Percentiles rank a stretch among this genome's conserved stretches.
Evolutionary conservation across 768 basidiomycete species (phyloP).

Genomic region (Tremella yokohamensis): DNA sequence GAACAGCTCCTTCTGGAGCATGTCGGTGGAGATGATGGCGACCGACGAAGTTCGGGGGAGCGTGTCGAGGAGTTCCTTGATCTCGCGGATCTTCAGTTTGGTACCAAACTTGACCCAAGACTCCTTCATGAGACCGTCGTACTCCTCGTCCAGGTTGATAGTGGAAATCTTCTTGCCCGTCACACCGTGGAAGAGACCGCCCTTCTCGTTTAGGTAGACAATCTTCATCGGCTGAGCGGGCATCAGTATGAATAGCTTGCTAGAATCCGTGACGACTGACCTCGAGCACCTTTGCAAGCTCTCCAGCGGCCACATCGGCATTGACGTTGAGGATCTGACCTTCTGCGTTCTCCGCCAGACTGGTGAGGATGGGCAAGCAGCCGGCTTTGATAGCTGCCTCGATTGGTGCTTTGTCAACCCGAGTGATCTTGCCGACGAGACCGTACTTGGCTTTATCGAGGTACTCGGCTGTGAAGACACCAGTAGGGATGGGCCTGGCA

Average conservation of each 20-base stretch:
- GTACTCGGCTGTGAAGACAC: conserved; percentile 95
- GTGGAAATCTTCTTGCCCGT: conserved; percentile 93
- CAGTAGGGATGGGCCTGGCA: conserved; percentile 94
- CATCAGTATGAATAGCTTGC: neutral
- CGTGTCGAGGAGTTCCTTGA: conserved; percentile 97
- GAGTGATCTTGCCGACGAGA: conserved; percentile 90
- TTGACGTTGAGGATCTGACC: conserved; percentile 99
- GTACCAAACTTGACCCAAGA: conserved; percentile 99
- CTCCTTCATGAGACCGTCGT: conserved; percentile 92
- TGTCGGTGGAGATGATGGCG: conserved; percentile 89
- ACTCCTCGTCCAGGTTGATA: conserved; percentile 99
- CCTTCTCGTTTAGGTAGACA: conserved; percentile 97
- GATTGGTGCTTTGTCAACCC: conserved; percentile 90
- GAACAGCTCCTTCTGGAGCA: conserved; percentile 95
- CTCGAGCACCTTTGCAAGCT: conserved; percentile 94
- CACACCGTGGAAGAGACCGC: conserved; percentile 94
- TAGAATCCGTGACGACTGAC: conserved; percentile 20
- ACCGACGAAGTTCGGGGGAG: conserved; percentile 97
- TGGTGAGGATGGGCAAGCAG: conserved; percentile 90
- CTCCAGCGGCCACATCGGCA: conserved; percentile 96
- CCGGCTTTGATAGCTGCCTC: conserved; percentile 96
- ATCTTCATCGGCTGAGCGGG: conserved; percentile 76
- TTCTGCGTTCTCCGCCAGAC: conserved; percentile 85
- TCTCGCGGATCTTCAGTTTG: conserved; percentile 97
- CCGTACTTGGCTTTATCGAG: conserved; percentile 93